These are phyloP conservation scores for Trichoderma orchidacearum DNA, from an alignment of 495 filamentous ascomycete species.

Conservation along the genomic window DNA sequence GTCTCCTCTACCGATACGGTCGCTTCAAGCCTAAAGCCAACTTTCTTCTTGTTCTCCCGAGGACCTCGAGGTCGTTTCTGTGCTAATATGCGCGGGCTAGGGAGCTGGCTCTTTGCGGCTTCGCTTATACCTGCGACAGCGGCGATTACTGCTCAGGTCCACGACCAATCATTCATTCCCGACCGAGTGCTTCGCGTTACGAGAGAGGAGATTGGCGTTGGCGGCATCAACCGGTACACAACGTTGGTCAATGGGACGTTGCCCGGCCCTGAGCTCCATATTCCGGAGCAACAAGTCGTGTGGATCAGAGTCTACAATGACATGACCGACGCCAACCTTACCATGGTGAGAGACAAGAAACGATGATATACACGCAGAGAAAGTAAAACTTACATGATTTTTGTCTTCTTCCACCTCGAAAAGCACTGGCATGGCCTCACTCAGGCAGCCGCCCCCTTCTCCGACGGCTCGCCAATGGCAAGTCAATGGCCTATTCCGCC, in stretches of 20 bases:
- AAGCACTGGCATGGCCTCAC: constrained; percentile 49
- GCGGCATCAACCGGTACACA: constrained; percentile 27
- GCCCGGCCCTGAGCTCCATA: constrained; percentile 35
- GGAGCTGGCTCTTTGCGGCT: not conserved
- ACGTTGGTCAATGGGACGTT: constrained; percentile 40
- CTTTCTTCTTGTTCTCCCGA: too few relatives aligned
- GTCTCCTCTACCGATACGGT: too few relatives aligned
- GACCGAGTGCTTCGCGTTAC: constrained; percentile 35
- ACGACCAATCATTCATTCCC: constrained; percentile 31
- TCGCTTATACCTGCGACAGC: not conserved
- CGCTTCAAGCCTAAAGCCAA: too few relatives aligned
- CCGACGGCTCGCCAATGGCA: constrained; percentile 38
- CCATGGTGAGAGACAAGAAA: constrained; percentile 39
- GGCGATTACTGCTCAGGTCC: constrained; percentile 1
- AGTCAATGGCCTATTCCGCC: constrained; percentile 47
- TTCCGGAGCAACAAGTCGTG: constrained; percentile 31
- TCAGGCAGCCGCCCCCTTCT: constrained; percentile 40
- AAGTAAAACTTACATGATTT: too few relatives aligned
- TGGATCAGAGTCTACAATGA: constrained; percentile 51
- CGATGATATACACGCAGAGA: too few relatives aligned
- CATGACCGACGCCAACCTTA: constrained; percentile 36
- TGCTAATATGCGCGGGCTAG: not conserved
- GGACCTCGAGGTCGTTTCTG: too few relatives aligned
- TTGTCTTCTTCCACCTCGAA: not conserved
- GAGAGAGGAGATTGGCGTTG: constrained; percentile 19